A percentile compares a stretch with the other conserved stretches of the same genome.
Conservation (phyloP, 208 protist genomes). For the Borovskyia barvae region DNA sequence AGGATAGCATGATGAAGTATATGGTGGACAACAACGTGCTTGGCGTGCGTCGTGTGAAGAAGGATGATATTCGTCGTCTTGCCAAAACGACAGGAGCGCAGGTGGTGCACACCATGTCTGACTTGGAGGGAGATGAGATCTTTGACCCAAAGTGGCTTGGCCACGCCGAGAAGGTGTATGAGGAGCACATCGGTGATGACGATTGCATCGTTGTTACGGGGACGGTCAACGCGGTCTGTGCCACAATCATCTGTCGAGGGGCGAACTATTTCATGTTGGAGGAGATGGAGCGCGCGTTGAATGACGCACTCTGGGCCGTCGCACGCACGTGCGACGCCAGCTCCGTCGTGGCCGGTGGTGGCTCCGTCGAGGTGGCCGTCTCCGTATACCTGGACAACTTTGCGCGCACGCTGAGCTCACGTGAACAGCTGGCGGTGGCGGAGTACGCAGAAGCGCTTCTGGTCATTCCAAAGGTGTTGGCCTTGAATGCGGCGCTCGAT, state of each 20-base stretch:
- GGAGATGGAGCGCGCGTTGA: constrained; percentile 98
- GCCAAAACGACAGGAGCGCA: constrained; percentile 96
- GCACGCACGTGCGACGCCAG: constrained; percentile 98
- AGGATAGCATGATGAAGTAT: constrained; percentile 99
- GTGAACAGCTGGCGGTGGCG: constrained; percentile 98
- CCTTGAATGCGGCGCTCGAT: constrained; percentile 98
- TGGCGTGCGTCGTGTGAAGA: constrained; percentile 95
- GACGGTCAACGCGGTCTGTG: constrained; percentile 70
- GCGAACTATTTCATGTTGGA: constrained; percentile 97
- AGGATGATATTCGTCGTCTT: constrained; percentile 97
- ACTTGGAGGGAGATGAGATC: constrained; percentile 97
- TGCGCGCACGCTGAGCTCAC: constrained; percentile 94
- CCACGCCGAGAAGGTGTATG: constrained; percentile 92
- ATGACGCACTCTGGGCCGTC: constrained; percentile 99
- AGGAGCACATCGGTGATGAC: constrained; percentile 97
- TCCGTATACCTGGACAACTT: constrained; percentile 98
- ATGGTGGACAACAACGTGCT: constrained; percentile 98
- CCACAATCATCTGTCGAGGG: constrained; percentile 98
- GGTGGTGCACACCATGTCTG: constrained; percentile 94
- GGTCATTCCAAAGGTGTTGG: constrained; percentile 98
- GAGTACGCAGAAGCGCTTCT: constrained; percentile 98
- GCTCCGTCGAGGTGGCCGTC: constrained; percentile 98
- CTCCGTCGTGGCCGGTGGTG: constrained; percentile 97
- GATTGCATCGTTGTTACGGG: constrained; percentile 96
- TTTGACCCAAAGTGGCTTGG: constrained; percentile 96